phyloP scores from a whole-genome alignment of 352 stramenopile species.

The Sclerospora graminicola region DNA sequence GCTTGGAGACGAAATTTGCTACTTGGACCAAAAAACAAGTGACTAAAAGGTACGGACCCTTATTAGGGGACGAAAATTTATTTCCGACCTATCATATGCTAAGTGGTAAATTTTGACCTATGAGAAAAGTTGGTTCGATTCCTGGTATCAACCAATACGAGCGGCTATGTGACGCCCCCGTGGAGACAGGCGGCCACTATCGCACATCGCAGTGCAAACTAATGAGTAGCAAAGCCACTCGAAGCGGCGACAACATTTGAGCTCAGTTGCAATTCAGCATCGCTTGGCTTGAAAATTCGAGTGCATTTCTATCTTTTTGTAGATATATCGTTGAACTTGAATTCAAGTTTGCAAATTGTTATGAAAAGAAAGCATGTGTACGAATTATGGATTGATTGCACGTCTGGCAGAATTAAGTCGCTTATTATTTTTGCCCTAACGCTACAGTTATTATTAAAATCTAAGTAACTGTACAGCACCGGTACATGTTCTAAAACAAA shows the following conservation, averaged over 20 bases:
- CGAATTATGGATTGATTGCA: no score
- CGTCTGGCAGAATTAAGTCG: no score
- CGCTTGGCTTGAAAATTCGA: background rate
- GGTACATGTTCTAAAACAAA: no score
- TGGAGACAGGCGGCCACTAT: conserved; percentile 2
- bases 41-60: background rate
- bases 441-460: no score
- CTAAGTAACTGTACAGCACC: no score
- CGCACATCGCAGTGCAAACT: conserved; percentile 8
- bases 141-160: conserved; percentile 7
- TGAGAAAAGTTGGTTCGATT: no score
- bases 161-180: background rate
- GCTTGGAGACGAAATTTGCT: conserved; percentile 9
- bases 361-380: no score
- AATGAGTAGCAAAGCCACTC: conserved; percentile 6
- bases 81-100: conserved; percentile 3
- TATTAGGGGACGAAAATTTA: background rate
- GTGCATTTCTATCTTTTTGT: no score
- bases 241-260: conserved; percentile 7
- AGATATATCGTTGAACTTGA: no score
- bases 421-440: no score
- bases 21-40: conserved; percentile 11
- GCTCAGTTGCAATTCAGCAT: background rate
- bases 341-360: no score
- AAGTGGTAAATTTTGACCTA: background rate